Evolutionary conservation across 106 monocot species (phyloP).

Genomic region (Gastrodia elata): DNA sequence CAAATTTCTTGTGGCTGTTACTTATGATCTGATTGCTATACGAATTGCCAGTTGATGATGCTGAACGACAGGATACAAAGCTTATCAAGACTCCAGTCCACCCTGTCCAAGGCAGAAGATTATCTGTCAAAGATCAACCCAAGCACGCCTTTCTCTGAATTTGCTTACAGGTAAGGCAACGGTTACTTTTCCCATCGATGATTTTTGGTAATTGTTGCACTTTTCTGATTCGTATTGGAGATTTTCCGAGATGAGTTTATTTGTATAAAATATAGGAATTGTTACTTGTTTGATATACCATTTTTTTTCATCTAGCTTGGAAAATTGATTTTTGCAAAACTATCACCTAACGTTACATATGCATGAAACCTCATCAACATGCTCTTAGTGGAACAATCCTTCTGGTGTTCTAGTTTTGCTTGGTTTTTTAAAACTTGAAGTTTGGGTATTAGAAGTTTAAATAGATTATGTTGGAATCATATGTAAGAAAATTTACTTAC

Average conservation of each 20-base stretch:
- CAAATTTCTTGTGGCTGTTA: conserved; percentile 4
- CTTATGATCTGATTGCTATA: conserved; percentile 1
- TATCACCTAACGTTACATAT: too few relatives aligned
- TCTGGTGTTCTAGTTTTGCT: too few relatives aligned
- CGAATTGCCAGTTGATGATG: conserved; percentile 60
- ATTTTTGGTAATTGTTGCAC: background rate
- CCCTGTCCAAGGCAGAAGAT: conserved; percentile 65
- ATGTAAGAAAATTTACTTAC: too few relatives aligned
- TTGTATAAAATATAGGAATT: background rate
- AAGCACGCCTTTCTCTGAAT: conserved; percentile 56
- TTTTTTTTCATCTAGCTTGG: too few relatives aligned
- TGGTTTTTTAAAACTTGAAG: too few relatives aligned
- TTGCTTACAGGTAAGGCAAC: conserved; percentile 50
- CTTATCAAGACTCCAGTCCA: conserved; percentile 60
- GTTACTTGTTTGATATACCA: too few relatives aligned
- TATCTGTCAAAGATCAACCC: conserved; percentile 56
- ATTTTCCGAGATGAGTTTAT: background rate
- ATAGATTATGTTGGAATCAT: too few relatives aligned
- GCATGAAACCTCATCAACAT: too few relatives aligned
- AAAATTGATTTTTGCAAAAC: too few relatives aligned
- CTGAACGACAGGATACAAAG: conserved; percentile 81
- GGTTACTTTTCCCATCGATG: background rate
- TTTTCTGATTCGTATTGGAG: background rate
- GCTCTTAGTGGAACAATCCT: too few relatives aligned
- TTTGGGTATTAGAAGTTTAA: too few relatives aligned